Conservation (phyloP, 441 rosid species). For the Lepidium campestre region DNA sequence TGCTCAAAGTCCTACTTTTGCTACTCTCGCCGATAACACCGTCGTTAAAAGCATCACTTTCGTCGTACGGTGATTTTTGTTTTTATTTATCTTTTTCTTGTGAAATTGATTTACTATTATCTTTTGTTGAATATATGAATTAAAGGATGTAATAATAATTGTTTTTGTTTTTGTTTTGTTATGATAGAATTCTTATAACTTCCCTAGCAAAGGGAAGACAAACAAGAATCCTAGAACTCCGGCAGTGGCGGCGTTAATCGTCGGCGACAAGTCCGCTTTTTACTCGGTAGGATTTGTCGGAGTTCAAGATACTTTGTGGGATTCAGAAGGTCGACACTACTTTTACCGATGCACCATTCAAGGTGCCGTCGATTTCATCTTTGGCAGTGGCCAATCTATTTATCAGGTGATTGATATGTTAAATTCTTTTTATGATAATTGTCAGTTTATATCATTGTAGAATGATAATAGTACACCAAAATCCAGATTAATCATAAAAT, state of each 20-base stretch:
- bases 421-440: too few species aligned
- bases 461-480: too few species aligned
- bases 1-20: conserved; percentile 54
- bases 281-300: conserved; percentile 53
- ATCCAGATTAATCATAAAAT: too few species aligned
- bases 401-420: conserved; percentile 43
- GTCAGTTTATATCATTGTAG: too few species aligned
- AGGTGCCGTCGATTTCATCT: conserved; percentile 85
- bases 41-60: conserved; percentile 52
- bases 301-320: conserved; percentile 82
- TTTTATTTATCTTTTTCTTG: not conserved
- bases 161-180: not conserved
- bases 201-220: conserved; percentile 20
- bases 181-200: conserved; percentile 59
- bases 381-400: conserved; percentile 70
- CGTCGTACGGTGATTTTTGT: conserved; percentile 33
- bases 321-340: conserved; percentile 61
- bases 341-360: conserved; percentile 54
- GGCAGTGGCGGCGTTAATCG: conserved; percentile 65
- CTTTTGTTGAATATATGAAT: not conserved
- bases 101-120: not conserved
- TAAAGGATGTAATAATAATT: too few species aligned
- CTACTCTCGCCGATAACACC: conserved; percentile 49
- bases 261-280: conserved; percentile 61
- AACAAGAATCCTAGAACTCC: conserved; percentile 35